Base-by-base conservation (phyloP, 805 yeast genomes). In the Babjeviella inositovora region DNA sequence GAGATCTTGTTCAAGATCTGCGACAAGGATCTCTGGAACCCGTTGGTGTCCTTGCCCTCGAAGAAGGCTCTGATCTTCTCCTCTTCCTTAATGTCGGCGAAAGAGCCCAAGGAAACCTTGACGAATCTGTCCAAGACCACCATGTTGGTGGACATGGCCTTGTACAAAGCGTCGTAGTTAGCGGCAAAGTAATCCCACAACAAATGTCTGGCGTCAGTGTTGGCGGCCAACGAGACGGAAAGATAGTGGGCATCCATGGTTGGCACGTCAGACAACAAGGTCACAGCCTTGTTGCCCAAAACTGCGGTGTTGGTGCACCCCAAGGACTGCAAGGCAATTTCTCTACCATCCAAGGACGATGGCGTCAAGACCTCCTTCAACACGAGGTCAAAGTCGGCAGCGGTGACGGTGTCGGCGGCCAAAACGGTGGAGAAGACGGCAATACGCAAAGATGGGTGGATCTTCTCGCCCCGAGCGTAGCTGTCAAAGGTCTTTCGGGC, bases 161-260 rank as follows among this genome's bases (percentile, higher is more conserved):
- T 41, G 37, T 56, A 50, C 29, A 71, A 50, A 6, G 27, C 38
- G 12, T 41, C 46, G 49, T 67, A 70, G 40, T 69, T 56, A 7
- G 34, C 35, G 31, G 56, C 53, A 46, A 70, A 53, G 32, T 45
- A 70, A 4, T 43, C 29, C 73, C 75, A 67, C 32, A 62, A 57
- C 21, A 30, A 28, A 22, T 45, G 41, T 22, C 66, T 56, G 1
- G 63, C 48, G 8, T 32, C 34, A 5, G 56, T 30, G 38, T 71
- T 71, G 6, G 43, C 33, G n/a, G 65, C 53, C 17, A 71, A 47
- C 13, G 63, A 42, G 6, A 37, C 39, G 3, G 62, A 60, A 23
- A 70, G 45, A 36, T 59, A 64, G 34, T 64, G 67, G 11, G 62
- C 53, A 35, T 72, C 76, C 73, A 72, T 73, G 13, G 53, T 54